Conservation (phyloP, 2,329 filamentous ascomycete genomes). For the Ceratocystis lukuohia region DNA sequence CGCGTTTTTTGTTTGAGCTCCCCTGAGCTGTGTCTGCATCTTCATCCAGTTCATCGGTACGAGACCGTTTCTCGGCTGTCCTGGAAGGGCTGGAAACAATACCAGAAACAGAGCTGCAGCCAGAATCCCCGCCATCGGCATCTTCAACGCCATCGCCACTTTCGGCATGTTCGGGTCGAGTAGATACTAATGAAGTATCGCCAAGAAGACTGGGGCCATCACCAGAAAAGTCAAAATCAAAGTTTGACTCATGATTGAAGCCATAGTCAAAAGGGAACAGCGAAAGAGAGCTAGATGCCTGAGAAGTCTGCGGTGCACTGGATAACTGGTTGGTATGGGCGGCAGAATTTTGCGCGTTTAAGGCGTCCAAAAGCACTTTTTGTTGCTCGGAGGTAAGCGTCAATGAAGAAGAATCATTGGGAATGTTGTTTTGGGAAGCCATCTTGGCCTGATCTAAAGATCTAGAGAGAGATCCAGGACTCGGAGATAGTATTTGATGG, state of each 20-base stretch:
- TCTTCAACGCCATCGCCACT: conserved; percentile 27
- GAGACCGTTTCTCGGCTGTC: conserved; percentile 56
- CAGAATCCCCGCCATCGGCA: not conserved
- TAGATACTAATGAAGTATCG: conserved; percentile 52
- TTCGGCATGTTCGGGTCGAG: conserved; percentile 42
- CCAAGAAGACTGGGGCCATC: conserved; percentile 32
- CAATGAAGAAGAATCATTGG: conserved; percentile 39
- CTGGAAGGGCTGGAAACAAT: conserved; percentile 6
- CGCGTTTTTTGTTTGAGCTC: conserved; percentile 14
- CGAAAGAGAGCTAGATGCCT: conserved; percentile 40
- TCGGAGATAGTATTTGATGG: conserved; percentile 8
- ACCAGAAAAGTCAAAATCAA: conserved; percentile 52
- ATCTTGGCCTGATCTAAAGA: conserved; percentile 26
- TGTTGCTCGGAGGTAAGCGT: conserved; percentile 65
- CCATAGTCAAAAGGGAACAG: conserved; percentile 67
- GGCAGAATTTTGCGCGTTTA: conserved; percentile 40
- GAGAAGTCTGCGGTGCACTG: conserved; percentile 29
- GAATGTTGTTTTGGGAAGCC: conserved; percentile 36
- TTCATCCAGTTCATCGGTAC: conserved; percentile 50
- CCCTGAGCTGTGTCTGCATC: conserved; percentile 37
- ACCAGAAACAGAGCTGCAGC: not conserved
- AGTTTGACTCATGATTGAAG: conserved; percentile 58
- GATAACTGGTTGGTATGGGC: conserved; percentile 25
- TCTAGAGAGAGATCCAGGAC: conserved; percentile 10
- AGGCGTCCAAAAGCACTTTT: conserved; percentile 59